Evolutionary conservation across 2,329 filamentous ascomycete species (phyloP).

Genomic region (Escovopsis sp.): DNA sequence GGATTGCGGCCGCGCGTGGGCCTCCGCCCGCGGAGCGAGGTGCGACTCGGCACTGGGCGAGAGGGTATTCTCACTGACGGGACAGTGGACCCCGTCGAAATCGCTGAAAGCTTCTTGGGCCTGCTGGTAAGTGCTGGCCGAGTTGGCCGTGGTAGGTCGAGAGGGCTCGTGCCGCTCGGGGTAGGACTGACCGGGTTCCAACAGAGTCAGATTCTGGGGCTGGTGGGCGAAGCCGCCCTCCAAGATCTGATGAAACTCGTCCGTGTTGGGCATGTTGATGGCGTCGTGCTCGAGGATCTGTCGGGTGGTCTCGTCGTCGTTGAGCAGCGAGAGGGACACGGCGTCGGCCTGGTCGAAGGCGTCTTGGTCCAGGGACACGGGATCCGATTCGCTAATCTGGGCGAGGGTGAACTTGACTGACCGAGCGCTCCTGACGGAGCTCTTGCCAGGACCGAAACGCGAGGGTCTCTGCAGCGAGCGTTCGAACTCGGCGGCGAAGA

Average conservation of each 20-base stretch:
- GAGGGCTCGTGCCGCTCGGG: slow-evolving; percentile 10
- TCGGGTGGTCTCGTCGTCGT: slow-evolving; percentile 10
- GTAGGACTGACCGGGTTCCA: slow-evolving; percentile 3
- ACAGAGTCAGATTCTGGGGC: slow-evolving; percentile 2
- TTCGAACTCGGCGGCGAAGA: slow-evolving; percentile 41
- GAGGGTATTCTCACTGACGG: slow-evolving; percentile 29
- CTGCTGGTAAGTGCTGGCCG: slow-evolving; percentile 49
- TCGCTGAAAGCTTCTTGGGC: slow-evolving; percentile 58
- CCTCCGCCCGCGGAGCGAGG: background rate
- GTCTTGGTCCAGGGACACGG: slow-evolving; percentile 33
- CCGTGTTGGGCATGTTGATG: slow-evolving; percentile 14
- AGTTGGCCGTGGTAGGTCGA: slow-evolving; percentile 32
- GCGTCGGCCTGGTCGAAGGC: slow-evolving; percentile 40
- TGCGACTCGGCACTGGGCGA: slow-evolving; percentile 10
- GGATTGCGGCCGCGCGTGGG: background rate
- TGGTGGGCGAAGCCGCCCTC: slow-evolving; percentile 9
- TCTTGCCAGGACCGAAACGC: slow-evolving; percentile 40
- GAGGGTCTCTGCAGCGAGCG: slow-evolving; percentile 28
- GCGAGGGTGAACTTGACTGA: slow-evolving; percentile 38
- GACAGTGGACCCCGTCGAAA: slow-evolving; percentile 69
- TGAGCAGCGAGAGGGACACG: slow-evolving; percentile 21
- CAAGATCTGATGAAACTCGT: slow-evolving; percentile 22
- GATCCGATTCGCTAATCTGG: slow-evolving; percentile 43
- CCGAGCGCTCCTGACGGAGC: slow-evolving; percentile 34
- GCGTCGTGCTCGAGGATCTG: slow-evolving; percentile 19